Base-by-base conservation (phyloP, 257 asterid genomes). In the Haberlea rhodopensis region DNA sequence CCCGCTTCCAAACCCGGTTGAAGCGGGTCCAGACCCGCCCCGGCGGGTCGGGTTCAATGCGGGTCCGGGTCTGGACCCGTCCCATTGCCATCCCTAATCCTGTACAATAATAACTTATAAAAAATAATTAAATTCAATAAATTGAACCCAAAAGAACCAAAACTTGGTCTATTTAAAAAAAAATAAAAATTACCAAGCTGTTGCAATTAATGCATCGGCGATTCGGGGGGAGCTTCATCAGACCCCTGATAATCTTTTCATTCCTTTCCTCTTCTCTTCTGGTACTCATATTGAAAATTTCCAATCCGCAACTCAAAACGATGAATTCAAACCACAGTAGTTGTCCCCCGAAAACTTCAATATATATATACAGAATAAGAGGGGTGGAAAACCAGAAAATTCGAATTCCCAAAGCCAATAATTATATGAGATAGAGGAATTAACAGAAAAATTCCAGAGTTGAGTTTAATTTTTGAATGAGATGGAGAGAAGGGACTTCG, bases 221-320 rank as follows among this genome's bases (percentile, higher is more conserved):
- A 84, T 92, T 92, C 52, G 97, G 98, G 61, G 97, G 98, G 73
- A 92, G 96, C 84, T 92, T 92, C 88, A 92, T 80, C 37, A 92
- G 95, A 20, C 98, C 98, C 72, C 97, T 79, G 24, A 92, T 87
- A 66, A 89, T 81, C 89, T 89, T 92, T 83, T 92, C 96, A 72
- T 85, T 89, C 56, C 94, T 84, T 80, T 87, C 97, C 66, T 87
- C 97, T 57, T 85, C 91, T 70, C 84, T 82, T 71, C 76, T 85
- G 87, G 82, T 85, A 65, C 89, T 76, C 95, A 87, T 90, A 70
- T 76, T 72, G 73, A 28, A 60, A 43, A 53, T 67, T 60, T 18
- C 34, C 63, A 66, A 65, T 66, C 63, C 67, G 55, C 70, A 59
- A 53, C 65, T 24, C 56, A 53, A 62, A 63, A 7, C 57, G 53